Base-by-base conservation (phyloP, 2,329 filamentous ascomycete genomes). In the Penicillium sp. region DNA sequence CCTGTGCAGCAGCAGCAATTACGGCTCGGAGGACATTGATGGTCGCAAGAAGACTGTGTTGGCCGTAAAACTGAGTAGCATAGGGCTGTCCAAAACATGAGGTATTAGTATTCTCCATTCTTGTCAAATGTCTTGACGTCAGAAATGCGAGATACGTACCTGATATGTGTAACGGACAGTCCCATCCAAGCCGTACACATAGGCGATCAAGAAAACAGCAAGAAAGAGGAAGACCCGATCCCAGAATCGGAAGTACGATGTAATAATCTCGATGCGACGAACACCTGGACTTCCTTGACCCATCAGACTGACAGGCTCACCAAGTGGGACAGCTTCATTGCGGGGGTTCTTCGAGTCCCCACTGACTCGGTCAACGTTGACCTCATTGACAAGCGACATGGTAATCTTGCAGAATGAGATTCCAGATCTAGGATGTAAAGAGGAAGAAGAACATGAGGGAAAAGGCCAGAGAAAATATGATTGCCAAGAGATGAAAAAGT, bases 141-240 rank as follows among this genome's bases (percentile, higher is more conserved):
- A 17, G 34, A 17, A 45, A 7, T 39, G 24, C 17, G 33, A 9
- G 38, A 34, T 19, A 53, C 39, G n/a, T 15, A 64, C 63, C 57
- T 75, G 76, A 58, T 79, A 81, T 6, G 74, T 72, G 12, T 54
- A 54, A 13, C 80, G 74, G 38, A 83, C 70, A 1, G 72, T 77
- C 22, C 77, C 77, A 54, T 83, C 80, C 21, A 84, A 71, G 2
- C 79, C 77, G 61, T 84, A 85, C 31, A 75, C 78, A 62, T 83
- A 85, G 10, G 81, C 77, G 46, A 84, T 69, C 29, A 85, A 63
- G 62, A 85, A 84, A 54, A 84, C 71, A 22, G 80, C 73, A 9
- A 77, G 59, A 65, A 84, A 84, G 62, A 85, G 74, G 53, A 74
- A 71, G 52, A 79, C 55, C 28, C 79, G 78, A 61, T 84, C 79